phyloP scores from a whole-genome alignment of 805 yeast genomes.

The Allodekkera sacchari region DNA sequence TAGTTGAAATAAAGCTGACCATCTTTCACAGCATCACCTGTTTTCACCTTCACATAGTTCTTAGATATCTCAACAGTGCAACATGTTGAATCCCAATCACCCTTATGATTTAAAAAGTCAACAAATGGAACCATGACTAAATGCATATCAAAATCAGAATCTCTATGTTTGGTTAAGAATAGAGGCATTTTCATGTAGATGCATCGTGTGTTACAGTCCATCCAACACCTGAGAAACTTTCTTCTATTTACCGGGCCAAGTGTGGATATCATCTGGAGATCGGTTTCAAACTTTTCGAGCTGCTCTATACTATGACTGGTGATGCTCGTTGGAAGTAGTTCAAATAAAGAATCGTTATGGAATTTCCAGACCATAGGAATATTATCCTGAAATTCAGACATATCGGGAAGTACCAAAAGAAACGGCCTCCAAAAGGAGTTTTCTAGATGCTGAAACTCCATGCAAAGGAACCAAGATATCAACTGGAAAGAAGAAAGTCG shows the following conservation, averaged over 20 bases:
- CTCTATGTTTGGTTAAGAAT: conserved; percentile 27
- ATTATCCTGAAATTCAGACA: conserved; percentile 39
- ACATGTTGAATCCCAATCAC: conserved; percentile 42
- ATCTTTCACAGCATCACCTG: conserved; percentile 24
- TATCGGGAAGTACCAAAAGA: conserved; percentile 52
- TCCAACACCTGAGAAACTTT: conserved; percentile 63
- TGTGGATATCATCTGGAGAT: conserved; percentile 20
- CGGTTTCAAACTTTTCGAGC: conserved; percentile 32
- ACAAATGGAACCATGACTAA: conserved; percentile 89
- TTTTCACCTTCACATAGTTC: conserved; percentile 46
- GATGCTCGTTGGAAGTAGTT: conserved; percentile 38
- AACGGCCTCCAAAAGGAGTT: conserved; percentile 64
- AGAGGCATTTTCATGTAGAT: conserved; percentile 61
- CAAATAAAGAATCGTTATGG: conserved; percentile 14
- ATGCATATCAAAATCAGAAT: conserved; percentile 38
- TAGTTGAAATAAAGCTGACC: conserved; percentile 69
- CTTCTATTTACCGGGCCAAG: no score
- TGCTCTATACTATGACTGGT: conserved; percentile 34
- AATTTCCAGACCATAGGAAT: conserved; percentile 59
- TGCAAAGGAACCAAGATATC: conserved; percentile 38
- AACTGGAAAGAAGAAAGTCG: conserved; percentile 53
- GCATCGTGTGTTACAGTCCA: conserved; percentile 87
- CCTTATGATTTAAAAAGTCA: conserved; percentile 74
- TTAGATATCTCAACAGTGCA: conserved; percentile 40
- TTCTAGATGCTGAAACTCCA: conserved; percentile 32